phyloP scores from a whole-genome alignment of 768 basidiomycete species.

The Pleurotus citrinopileatus region DNA sequence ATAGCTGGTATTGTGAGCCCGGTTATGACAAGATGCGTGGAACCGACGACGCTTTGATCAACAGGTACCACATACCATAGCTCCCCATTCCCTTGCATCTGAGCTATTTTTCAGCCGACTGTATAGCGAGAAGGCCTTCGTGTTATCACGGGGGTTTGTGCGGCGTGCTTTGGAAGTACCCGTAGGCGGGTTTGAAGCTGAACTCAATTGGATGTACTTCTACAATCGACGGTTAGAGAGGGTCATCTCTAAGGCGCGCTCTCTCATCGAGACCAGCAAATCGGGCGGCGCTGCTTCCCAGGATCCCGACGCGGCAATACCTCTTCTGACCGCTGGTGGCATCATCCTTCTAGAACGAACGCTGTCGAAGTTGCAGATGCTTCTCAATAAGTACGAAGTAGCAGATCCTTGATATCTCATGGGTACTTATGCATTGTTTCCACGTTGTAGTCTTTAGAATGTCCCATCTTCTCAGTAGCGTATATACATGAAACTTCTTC shows the following conservation, averaged over 20 bases:
- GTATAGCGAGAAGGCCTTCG: constrained; percentile 92
- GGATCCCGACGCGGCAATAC: constrained; percentile 54
- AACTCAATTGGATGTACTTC: constrained; percentile 75
- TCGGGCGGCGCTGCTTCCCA: constrained; percentile 21
- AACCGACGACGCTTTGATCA: constrained; percentile 86
- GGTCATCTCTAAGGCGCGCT: constrained; percentile 60
- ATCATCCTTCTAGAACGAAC: constrained; percentile 78
- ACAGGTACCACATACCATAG: constrained; percentile 48
- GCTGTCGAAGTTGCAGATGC: constrained; percentile 57
- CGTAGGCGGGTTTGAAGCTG: constrained; percentile 63
- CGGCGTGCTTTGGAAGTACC: constrained; percentile 86
- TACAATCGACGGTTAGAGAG: constrained; percentile 60
- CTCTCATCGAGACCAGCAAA: constrained; percentile 68
- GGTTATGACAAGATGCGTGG: constrained; percentile 91
- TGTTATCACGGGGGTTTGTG: constrained; percentile 86
- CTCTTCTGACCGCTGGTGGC: constrained; percentile 76
- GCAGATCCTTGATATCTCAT: no score
- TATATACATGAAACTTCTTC: no score
- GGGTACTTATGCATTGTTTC: no score
- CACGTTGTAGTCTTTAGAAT: no score
- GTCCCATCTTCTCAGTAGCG: no score
- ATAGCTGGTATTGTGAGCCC: constrained; percentile 88
- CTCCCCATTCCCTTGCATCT: constrained; percentile 3
- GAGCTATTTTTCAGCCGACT: constrained; percentile 82
- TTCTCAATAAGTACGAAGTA: constrained; percentile 21